phyloP scores from a whole-genome alignment of 768 basidiomycete genomes.

The Chalciporus sphaerocephalus region DNA sequence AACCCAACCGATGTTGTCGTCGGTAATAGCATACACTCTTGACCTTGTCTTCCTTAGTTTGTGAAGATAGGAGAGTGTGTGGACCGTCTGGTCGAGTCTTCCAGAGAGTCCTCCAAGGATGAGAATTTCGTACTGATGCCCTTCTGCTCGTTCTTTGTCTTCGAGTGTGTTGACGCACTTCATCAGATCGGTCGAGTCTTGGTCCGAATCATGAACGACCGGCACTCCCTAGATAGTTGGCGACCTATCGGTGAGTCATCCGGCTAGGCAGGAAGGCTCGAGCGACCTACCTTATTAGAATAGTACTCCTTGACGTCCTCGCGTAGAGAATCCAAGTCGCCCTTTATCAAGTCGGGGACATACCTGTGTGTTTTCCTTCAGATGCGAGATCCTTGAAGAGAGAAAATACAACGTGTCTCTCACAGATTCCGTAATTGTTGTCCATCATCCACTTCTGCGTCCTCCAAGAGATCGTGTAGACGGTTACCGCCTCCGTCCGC shows the following conservation, averaged over 20 bases:
- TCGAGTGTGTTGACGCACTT: slow-evolving; percentile 74
- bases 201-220: slow-evolving; percentile 63
- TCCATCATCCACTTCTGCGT: not conserved
- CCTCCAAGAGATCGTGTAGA: slow-evolving; percentile 52
- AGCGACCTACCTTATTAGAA: slow-evolving; percentile 43
- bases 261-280: not conserved
- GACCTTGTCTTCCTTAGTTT: slow-evolving; percentile 62
- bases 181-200: slow-evolving; percentile 92
- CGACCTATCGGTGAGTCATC: not conserved
- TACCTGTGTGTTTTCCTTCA: slow-evolving; percentile 41
- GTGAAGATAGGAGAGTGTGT: slow-evolving; percentile 80
- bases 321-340: slow-evolving; percentile 88
- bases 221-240: slow-evolving; percentile 52
- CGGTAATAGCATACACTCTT: slow-evolving; percentile 74
- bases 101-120: slow-evolving; percentile 88
- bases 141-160: slow-evolving; percentile 48
- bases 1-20: slow-evolving; percentile 89
- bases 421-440: slow-evolving; percentile 14
- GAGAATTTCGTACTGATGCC: slow-evolving; percentile 57
- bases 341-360: slow-evolving; percentile 84
- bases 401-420: not conserved
- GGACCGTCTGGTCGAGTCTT: slow-evolving; percentile 90
- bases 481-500: slow-evolving; percentile 90
- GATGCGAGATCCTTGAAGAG: not conserved
- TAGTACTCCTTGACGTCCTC: slow-evolving; percentile 73